Percentiles rank a stretch among this genome's conserved stretches.
These are phyloP conservation scores for Leccinum broughii DNA, from an alignment of 768 basidiomycete species.

Conservation along the genomic window DNA sequence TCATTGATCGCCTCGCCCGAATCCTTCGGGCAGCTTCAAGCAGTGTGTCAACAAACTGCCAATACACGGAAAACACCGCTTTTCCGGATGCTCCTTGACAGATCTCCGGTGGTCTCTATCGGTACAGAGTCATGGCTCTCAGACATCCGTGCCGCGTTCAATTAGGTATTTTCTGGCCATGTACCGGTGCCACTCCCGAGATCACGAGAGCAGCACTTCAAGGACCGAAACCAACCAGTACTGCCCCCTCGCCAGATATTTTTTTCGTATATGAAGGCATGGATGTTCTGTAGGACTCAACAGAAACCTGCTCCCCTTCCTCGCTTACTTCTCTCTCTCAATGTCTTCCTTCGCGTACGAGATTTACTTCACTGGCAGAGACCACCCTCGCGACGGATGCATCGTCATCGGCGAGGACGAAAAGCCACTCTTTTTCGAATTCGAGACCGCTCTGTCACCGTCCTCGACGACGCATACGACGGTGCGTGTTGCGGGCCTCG, in stretches of 20 bases:
- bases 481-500: conserved; percentile 14
- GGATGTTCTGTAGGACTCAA: conserved; percentile 1
- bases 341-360: conserved; percentile 46
- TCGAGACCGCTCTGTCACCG: conserved; percentile 51
- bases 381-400: conserved; percentile 64
- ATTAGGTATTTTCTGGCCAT: conserved; percentile 49
- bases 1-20: conserved; percentile 23
- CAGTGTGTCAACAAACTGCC: conserved; percentile 14
- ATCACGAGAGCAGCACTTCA: conserved; percentile 47
- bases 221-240: conserved; percentile 30
- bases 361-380: conserved; percentile 68
- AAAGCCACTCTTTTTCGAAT: conserved; percentile 60
- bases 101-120: conserved; percentile 21
- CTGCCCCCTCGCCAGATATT: conserved; percentile 10
- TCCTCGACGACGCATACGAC: conserved; percentile 28
- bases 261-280: conserved; percentile 33
- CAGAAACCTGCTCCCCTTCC: conserved; percentile 5
- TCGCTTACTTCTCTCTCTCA: neutral
- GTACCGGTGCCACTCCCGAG: conserved; percentile 39
- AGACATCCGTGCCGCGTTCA: conserved; percentile 51
- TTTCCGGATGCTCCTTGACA: conserved; percentile 20
- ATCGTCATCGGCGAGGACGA: conserved; percentile 66
- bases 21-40: neutral
- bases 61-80: conserved; percentile 5
- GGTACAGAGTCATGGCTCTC: conserved; percentile 13